phyloP scores from a whole-genome alignment of 306 rosid species.

The Carpinus viminea region DNA sequence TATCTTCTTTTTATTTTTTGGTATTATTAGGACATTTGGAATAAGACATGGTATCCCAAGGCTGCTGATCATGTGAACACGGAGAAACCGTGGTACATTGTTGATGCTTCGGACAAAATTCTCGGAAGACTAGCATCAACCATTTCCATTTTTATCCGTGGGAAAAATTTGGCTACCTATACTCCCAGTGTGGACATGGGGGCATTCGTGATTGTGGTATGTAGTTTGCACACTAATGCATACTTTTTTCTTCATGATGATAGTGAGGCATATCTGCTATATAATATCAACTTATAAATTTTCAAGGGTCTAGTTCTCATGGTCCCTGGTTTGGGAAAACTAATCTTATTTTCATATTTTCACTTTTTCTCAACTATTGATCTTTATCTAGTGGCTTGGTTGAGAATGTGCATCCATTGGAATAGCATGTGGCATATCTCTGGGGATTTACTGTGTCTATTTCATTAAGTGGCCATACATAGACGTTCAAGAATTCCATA shows the following conservation, averaged over 20 bases:
- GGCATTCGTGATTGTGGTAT: slow-evolving; percentile 93
- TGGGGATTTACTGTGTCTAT: background rate
- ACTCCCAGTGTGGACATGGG: slow-evolving; percentile 99
- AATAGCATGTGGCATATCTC: background rate
- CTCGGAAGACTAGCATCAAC: slow-evolving; percentile 95
- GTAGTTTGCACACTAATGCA: slow-evolving; percentile 25
- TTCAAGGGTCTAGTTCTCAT: slow-evolving; percentile 10
- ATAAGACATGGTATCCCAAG: slow-evolving; percentile 91
- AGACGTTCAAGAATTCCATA: background rate
- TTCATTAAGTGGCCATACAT: background rate
- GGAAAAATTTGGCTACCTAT: slow-evolving; percentile 74
- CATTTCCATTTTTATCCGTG: slow-evolving; percentile 78
- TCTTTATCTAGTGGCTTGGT: background rate
- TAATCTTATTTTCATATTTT: no score
- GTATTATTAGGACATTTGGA: slow-evolving; percentile 82
- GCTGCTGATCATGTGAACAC: slow-evolving; percentile 92
- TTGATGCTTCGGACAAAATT: slow-evolving; percentile 87
- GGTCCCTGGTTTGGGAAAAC: no score
- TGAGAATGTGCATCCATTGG: background rate
- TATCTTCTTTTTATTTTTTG: background rate
- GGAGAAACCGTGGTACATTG: slow-evolving; percentile 83
- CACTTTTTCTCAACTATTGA: background rate
- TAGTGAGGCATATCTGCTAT: background rate
- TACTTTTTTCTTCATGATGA: slow-evolving; percentile 9
- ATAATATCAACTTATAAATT: slow-evolving; percentile 9